phyloP scores from a whole-genome alignment of 352 stramenopile species.

The Pythium biforme region DNA sequence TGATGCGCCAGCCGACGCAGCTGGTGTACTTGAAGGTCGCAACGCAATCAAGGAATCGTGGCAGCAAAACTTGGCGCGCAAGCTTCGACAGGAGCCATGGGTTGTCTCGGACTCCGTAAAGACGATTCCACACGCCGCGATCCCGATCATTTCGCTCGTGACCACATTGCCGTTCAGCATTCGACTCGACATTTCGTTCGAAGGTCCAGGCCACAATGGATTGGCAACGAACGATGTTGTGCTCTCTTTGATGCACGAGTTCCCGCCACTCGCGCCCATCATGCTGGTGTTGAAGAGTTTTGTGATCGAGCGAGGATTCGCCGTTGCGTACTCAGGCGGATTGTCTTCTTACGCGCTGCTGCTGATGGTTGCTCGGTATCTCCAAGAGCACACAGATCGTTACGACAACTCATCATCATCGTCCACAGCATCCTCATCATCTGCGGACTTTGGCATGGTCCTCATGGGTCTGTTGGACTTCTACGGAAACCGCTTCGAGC shows the following conservation, averaged over 20 bases:
- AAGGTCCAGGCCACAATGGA: slow-evolving; percentile 95
- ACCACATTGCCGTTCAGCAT: slow-evolving; percentile 78
- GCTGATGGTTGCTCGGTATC: slow-evolving; percentile 94
- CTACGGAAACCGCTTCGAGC: slow-evolving; percentile 95
- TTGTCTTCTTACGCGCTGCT: slow-evolving; percentile 96
- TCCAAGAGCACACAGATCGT: slow-evolving; percentile 82
- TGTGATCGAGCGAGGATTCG: slow-evolving; percentile 90
- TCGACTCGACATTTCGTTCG: slow-evolving; percentile 96
- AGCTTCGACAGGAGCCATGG: slow-evolving; percentile 92
- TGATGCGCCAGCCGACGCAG: slow-evolving; percentile 92
- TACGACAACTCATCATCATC: slow-evolving; percentile 29
- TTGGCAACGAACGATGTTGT: slow-evolving; percentile 94
- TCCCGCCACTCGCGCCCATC: slow-evolving; percentile 93
- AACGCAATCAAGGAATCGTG: slow-evolving; percentile 99
- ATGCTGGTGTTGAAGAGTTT: slow-evolving; percentile 97
- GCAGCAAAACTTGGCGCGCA: slow-evolving; percentile 96
- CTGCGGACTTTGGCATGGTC: slow-evolving; percentile 92
- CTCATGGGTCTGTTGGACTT: slow-evolving; percentile 97
- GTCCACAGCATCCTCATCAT: slow-evolving; percentile 30
- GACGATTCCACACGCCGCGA: slow-evolving; percentile 94
- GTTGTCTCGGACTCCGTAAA: slow-evolving; percentile 94
- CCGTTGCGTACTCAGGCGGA: slow-evolving; percentile 95
- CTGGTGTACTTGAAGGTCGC: slow-evolving; percentile 94
- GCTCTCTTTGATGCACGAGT: slow-evolving; percentile 89
- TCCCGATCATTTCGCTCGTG: slow-evolving; percentile 96